Evolutionary conservation across 2,329 filamentous ascomycete species (phyloP).

Genomic region (Sporothrix schenckii): DNA sequence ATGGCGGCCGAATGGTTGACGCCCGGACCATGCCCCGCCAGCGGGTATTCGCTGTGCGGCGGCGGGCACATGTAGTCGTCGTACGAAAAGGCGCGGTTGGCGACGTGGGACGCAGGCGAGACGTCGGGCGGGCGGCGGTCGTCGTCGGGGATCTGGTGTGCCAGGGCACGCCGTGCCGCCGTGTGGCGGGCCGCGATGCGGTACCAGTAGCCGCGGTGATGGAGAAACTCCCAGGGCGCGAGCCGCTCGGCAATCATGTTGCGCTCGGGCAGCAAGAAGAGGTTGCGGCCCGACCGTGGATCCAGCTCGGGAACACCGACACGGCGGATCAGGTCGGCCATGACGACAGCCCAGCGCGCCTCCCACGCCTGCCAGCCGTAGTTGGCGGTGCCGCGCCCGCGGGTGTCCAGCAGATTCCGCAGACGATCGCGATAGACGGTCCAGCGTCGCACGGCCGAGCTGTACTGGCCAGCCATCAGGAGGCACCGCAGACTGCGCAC

Average conservation of each 20-base stretch:
- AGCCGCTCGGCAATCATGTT: conserved; percentile 59
- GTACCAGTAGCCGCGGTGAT: conserved; percentile 70
- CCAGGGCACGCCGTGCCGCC: conserved; percentile 56
- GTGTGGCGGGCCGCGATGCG: conserved; percentile 62
- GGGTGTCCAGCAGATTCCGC: conserved; percentile 75
- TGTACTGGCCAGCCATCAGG: conserved; percentile 78
- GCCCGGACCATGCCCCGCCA: conserved; percentile 44
- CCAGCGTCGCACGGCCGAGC: conserved; percentile 79
- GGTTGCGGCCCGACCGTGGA: conserved; percentile 45
- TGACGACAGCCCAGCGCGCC: conserved; percentile 67
- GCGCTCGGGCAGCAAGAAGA: conserved; percentile 64
- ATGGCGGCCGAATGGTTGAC: conserved; percentile 61
- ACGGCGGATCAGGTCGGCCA: conserved; percentile 63
- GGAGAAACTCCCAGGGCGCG: conserved; percentile 65
- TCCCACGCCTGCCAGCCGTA: conserved; percentile 97
- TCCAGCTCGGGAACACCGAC: conserved; percentile 56
- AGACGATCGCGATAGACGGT: conserved; percentile 73
- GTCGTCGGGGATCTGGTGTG: conserved; percentile 61
- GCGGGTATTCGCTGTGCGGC: conserved; percentile 62
- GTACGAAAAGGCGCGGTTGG: conserved; percentile 59
- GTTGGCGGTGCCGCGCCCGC: conserved; percentile 81
- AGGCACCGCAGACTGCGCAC: conserved; percentile 81
- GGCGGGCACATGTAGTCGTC: conserved; percentile 69
- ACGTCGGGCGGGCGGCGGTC: conserved; percentile 57
- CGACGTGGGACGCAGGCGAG: conserved; percentile 51